Evolutionary conservation across 805 yeast species (phyloP), one percentile per base, ranked within the genome.

Genomic region (Candida mattraensis): DNA sequence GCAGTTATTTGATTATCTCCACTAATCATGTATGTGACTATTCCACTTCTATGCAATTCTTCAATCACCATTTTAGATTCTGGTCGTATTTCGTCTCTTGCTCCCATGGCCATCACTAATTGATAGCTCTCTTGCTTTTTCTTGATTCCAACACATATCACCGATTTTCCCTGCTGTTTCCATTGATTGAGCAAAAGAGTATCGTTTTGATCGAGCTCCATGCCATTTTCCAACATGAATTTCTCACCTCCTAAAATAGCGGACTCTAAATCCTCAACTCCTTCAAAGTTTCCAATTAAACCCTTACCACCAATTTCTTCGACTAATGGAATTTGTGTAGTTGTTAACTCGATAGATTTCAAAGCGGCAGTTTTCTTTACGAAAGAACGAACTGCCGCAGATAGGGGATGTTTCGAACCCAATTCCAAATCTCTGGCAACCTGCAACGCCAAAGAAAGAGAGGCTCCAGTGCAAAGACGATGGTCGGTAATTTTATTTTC

Each of bases 1-100:
- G 93, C 91, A 0, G 93, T 84, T 15, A 67, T 51, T 32, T 53
- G 67, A 49, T 81, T 82, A 54, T 84, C 93, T 14, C 93, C 93
- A 3, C 87, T 77, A 25, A 84, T 76, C 85, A 83, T 80, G 79
- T 83, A 83, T 33, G 83, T 72, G 15, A 72, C 70, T 13, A 83
- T 72, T 5, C 72, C 69, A 5, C 56, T 56, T 7, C 37, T 34
- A 25, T 64, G 58, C 9, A 76, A 53, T 5, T 61, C 60, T 6
- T 61, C 48, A 13, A 83, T 64, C 0, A 82, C 82, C 14, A 49
- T 48, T 22, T 63, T 65, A 3, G 87, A 67, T 51, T 84, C 93
- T 0, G 72, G 66, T 43, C 83, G 55, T 5, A 77, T 53, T 36
- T 72, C 70, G 53, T 84, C 91, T 30, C 85, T 69, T 21, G 80